These are phyloP conservation scores for Besnoitia besnoiti DNA, from an alignment of 169 alveolate genomes.

Conservation along the genomic window DNA sequence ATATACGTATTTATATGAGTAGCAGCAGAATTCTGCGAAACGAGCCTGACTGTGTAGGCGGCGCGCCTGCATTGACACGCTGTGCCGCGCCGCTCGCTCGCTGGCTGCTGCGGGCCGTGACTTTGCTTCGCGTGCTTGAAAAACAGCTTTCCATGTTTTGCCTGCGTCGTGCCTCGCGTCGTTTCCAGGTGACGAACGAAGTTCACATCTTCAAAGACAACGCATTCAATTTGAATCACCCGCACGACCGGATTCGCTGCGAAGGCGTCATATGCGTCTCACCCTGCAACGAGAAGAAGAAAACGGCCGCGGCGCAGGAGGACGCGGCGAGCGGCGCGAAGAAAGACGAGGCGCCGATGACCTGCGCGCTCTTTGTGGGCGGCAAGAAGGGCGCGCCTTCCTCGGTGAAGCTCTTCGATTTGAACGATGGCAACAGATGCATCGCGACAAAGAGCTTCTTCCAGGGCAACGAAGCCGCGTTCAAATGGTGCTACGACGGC, in stretches of 20 bases:
- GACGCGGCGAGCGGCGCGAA: neutral
- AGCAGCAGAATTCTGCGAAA: no score
- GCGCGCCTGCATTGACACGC: no score
- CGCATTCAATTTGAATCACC: conserved; percentile 4
- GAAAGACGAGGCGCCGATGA: neutral
- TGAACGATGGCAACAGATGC: neutral
- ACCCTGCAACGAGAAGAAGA: conserved; percentile 5
- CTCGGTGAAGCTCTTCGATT: neutral
- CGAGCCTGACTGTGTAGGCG: no score
- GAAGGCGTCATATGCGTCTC: neutral
- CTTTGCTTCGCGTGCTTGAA: no score
- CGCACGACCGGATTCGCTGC: neutral
- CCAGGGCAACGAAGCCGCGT: conserved; percentile 47
- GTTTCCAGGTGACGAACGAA: neutral
- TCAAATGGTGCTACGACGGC: conserved; percentile 56
- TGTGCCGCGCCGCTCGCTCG: no score
- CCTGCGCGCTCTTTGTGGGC: neutral
- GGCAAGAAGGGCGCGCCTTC: neutral
- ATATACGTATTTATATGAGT: no score
- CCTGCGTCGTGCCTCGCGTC: neutral
- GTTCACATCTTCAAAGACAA: neutral
- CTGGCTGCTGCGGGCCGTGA: no score
- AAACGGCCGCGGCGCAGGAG: neutral
- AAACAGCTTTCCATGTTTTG: no score
- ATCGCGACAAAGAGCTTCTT: neutral